A percentile compares a stretch with the other conserved stretches of the same genome.
Conservation (phyloP, 257 asterid species). For the Echites panduratus region DNA sequence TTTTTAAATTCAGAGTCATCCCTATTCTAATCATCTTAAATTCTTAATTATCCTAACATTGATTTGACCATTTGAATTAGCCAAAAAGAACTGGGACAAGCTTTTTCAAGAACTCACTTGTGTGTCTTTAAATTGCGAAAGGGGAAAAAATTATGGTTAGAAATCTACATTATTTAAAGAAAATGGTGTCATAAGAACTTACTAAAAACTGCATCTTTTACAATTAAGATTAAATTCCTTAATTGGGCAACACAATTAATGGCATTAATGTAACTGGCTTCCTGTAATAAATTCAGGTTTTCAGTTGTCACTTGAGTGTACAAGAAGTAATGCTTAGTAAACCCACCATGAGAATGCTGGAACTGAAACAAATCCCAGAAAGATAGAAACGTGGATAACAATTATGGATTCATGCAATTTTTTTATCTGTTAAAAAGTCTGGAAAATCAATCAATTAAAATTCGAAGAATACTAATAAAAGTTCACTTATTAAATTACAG, state of each 20-base stretch:
- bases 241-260: too few relatives aligned
- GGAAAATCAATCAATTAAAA: too few relatives aligned
- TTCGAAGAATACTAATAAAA: slow-evolving; percentile 3
- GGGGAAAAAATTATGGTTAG: neutral
- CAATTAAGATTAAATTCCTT: neutral
- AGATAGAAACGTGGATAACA: neutral
- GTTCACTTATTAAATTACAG: neutral
- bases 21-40: neutral
- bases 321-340: neutral
- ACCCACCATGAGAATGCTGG: neutral
- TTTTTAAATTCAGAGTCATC: neutral
- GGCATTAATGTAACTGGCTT: too few relatives aligned
- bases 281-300: neutral
- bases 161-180: neutral
- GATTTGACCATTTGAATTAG: too few relatives aligned
- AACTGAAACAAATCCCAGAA: neutral
- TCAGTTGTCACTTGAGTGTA: neutral
- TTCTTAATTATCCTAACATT: neutral
- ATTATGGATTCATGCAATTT: neutral
- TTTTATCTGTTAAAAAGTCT: too few relatives aligned
- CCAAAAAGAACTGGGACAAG: too few relatives aligned
- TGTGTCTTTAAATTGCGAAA: too few relatives aligned
- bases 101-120: too few relatives aligned
- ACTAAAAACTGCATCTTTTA: too few relatives aligned
- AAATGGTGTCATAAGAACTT: neutral